These are phyloP conservation scores for Selenicereus undatus DNA, from an alignment of 148 eudicot genomes.

Conservation along the genomic window DNA sequence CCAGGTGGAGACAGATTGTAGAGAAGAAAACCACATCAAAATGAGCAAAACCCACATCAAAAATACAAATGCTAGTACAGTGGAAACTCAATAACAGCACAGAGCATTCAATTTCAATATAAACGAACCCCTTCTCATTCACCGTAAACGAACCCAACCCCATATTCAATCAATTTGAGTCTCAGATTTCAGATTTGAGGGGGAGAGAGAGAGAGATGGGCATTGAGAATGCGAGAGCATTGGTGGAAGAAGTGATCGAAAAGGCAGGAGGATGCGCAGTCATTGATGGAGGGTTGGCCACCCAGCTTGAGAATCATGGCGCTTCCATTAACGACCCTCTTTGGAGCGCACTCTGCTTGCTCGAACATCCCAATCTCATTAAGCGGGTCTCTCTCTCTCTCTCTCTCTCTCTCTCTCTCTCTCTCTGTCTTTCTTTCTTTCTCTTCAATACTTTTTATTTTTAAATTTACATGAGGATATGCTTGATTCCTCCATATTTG, in stretches of 20 bases:
- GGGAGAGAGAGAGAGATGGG: constrained; percentile 26
- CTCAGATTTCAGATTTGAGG: not conserved
- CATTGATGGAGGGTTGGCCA: constrained; percentile 75
- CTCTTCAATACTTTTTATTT: not conserved
- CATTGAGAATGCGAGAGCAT: constrained; percentile 22
- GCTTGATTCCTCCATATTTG: no score
- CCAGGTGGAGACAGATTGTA: not conserved
- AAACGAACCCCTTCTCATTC: no score
- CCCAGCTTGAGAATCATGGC: constrained; percentile 72
- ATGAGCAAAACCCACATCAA: not conserved
- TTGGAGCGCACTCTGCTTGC: constrained; percentile 79
- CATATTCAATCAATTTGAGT: not conserved
- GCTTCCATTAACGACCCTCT: constrained; percentile 66
- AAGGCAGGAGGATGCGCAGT: constrained; percentile 75
- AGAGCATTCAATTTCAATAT: no score
- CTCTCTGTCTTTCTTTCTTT: not conserved
- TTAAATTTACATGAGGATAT: no score
- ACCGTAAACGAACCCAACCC: not conserved
- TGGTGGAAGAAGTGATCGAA: constrained; percentile 55
- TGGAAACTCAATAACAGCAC: no score
- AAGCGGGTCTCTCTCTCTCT: constrained; percentile 35
- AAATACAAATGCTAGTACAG: not conserved
- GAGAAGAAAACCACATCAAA: not conserved
- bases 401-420: not conserved
- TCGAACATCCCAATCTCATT: constrained; percentile 61